Base-by-base conservation (phyloP, 2,329 filamentous ascomycete genomes). In the Pseudogymnoascus destructans region DNA sequence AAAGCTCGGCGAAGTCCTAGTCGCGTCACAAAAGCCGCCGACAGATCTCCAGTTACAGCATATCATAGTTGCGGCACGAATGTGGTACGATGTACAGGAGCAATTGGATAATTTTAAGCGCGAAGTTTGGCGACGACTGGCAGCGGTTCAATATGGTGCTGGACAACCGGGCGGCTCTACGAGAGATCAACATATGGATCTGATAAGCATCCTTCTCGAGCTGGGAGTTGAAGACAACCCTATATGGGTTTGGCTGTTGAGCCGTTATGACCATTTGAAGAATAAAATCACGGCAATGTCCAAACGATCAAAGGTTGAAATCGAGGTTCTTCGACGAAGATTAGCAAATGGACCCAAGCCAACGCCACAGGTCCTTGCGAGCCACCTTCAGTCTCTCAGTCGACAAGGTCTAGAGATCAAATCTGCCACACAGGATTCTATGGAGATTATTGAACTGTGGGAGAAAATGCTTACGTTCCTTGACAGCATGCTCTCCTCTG, bases 181-280 rank as follows among this genome's bases (percentile, higher is more conserved):
- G 5, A 89, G 92, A 67, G 89, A 95, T 64, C 80, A 84, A 69
- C 87, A 96, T 66, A 89, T 96, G 82, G 89, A 95, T 68, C 77
- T 96, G 54, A 97, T 98, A 58, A 79, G 84, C 19, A 77, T 96
- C 33, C 77, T 98, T 57, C 74, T 98, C n/a, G 92, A 98, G 70
- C 76, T 98, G 17, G 95, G 93, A 5, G 90, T 95, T 2, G 87
- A 95, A 8, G 90, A 97, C 60, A 98, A 95, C 66, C 93, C 93
- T 1, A 95, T 98, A 62, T 95, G 89, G 88, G 80, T 95, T 9
- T 98, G 93, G 91, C 81, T 98, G 23, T 75, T 92, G 58, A 95
- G 89, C 67, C 84, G 89, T 49, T 95, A 91, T 68, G 89, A 95
- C 63, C 85, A 91, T 67, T 77, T 98, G 59, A 96, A 93, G 71